Conservation (phyloP, 2,329 filamentous ascomycete species). For the Botrytis hyacinthi region DNA sequence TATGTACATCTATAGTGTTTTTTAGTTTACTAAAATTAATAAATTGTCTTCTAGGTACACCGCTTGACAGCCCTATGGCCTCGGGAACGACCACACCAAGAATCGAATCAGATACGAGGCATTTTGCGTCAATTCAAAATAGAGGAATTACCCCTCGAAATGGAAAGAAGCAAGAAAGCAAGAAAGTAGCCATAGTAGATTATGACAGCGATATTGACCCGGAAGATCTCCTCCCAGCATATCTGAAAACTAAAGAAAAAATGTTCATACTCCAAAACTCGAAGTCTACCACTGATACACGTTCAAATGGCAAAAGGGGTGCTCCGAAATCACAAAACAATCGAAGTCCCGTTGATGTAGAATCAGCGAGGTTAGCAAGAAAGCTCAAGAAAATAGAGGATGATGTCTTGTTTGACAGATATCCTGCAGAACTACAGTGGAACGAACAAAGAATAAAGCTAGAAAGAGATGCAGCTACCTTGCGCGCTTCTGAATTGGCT, state of each 20-base stretch:
- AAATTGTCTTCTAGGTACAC: slow-evolving; percentile 33
- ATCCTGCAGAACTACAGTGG: slow-evolving; percentile 65
- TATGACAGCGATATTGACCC: slow-evolving; percentile 72
- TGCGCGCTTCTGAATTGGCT: slow-evolving; percentile 39
- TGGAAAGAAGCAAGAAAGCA: slow-evolving; percentile 26
- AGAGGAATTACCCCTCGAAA: slow-evolving; percentile 18
- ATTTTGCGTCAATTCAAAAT: slow-evolving; percentile 26
- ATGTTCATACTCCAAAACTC: slow-evolving; percentile 62
- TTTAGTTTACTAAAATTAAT: slow-evolving; percentile 16
- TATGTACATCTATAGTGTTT: slow-evolving; percentile 24
- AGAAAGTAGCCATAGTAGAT: slow-evolving; percentile 40
- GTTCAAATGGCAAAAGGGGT: slow-evolving; percentile 23
- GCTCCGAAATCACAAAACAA: slow-evolving; percentile 23
- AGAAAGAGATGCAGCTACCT: slow-evolving; percentile 58
- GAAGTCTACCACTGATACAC: slow-evolving; percentile 42
- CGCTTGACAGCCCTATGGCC: slow-evolving; percentile 35
- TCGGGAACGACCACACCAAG: slow-evolving; percentile 38
- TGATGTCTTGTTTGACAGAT: slow-evolving; percentile 71
- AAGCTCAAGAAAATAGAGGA: slow-evolving; percentile 77
- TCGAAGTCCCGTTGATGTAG: slow-evolving; percentile 33
- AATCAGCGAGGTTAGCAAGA: slow-evolving; percentile 64
- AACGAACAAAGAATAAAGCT: slow-evolving; percentile 55
- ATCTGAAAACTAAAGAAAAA: slow-evolving; percentile 69
- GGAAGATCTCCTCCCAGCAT: slow-evolving; percentile 71
- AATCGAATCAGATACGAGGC: slow-evolving; percentile 35